Evolutionary conservation across 1,284 basidiomycete species (phyloP), one percentile per base, ranked within the genome.

Genomic region (Ceratobasidium sp.): DNA sequence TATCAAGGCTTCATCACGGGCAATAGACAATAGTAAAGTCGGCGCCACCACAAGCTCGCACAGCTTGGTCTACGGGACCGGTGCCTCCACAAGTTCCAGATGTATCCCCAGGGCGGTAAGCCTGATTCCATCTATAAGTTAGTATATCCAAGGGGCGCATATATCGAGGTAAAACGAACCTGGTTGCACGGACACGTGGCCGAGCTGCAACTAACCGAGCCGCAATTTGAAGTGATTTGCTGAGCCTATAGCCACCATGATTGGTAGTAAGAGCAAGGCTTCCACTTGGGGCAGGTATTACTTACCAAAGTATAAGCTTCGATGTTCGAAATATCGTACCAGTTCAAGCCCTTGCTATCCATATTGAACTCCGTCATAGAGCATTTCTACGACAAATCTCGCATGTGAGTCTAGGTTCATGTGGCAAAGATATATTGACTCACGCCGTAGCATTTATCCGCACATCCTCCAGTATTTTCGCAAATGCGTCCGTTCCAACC

Each of bases 1-100:
- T 41, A 41, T 4, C 36, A 41, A 4, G 11, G 36, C 36, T 11
- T 5, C 11, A 57, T 72, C 45, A 75, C 44, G 74, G 74, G 74
- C 74, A 75, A 59, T 75, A 75, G 27, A 66, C 72, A 36, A 75
- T 64, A 6, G 74, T 75, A 27, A 75, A 75, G 60, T 75, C 59
- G 44, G 36, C 22, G 24, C 41, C 15, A 14, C 31, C 57, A 31
- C 74, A 75, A 17, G 74, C 66, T n/a, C 69, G 59, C 3, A 75
- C 74, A 11, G 36, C 60, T 22, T 63, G 60, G n/a, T 63, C 60
- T 17, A 63, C 17, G 7, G 60, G 33, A 19, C 60, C 60, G 24
- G 36, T 63, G 33, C 60, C 60, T 24, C 60, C 60, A 36, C 60
- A 63, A 14, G 60, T 63, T 8, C 60, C 60, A 63, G 60, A 63